Evolutionary conservation across 169 alveolate genomes (phyloP).

Genomic region (Neospora caninum): DNA sequence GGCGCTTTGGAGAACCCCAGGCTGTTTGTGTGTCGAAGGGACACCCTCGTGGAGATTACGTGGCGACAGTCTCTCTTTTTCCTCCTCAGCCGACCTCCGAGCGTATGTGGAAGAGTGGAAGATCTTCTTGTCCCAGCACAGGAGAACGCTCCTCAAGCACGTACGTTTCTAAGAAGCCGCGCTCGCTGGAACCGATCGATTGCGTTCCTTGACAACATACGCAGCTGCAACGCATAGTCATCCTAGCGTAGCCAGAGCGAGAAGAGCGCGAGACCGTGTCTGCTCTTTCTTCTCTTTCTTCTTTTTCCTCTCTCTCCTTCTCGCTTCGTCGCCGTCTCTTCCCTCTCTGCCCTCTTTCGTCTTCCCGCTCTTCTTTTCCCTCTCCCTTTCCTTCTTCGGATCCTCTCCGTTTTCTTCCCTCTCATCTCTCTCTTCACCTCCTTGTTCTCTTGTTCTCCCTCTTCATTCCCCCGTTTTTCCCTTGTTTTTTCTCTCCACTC

Average conservation of each 20-base stretch:
- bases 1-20: too few relatives aligned
- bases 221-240: neutral
- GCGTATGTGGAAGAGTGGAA: conserved; percentile 36
- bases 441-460: too few relatives aligned
- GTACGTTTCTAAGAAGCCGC: neutral
- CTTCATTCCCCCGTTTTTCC: too few relatives aligned
- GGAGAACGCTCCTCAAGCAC: neutral
- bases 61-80: neutral
- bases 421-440: too few relatives aligned
- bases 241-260: neutral
- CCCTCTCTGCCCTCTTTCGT: too few relatives aligned
- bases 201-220: neutral
- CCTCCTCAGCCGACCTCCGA: neutral
- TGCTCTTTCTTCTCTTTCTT: neutral
- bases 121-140: neutral
- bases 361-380: too few relatives aligned
- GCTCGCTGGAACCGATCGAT: neutral
- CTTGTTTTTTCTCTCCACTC: neutral
- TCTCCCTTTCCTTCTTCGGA: too few relatives aligned
- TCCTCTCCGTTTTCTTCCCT: too few relatives aligned
- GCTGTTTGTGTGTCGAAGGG: too few relatives aligned
- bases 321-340: neutral
- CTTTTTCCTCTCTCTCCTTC: neutral
- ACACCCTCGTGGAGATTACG: too few relatives aligned
- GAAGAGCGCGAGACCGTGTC: neutral